These are phyloP conservation scores for Entrophospora sp. DNA, from an alignment of 192 early-diverging fungal genomes.

Conservation along the genomic window DNA sequence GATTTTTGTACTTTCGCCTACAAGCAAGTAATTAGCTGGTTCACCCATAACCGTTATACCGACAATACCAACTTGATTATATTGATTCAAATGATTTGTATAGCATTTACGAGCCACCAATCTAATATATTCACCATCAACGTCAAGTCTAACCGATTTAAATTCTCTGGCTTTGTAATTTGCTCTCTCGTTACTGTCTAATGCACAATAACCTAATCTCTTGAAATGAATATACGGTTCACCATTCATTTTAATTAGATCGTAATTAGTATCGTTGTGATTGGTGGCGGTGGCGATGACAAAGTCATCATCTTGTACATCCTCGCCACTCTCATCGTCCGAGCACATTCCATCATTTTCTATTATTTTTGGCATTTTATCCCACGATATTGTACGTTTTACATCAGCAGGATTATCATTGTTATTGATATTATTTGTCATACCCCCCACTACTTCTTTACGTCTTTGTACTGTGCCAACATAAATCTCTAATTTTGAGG, in stretches of 20 bases:
- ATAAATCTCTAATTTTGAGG: conserved; percentile 62
- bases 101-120: conserved; percentile 60
- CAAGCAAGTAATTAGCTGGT: conserved; percentile 24
- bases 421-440: background rate
- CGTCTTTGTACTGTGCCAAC: conserved; percentile 37
- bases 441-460: conserved; percentile 10
- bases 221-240: conserved; percentile 31
- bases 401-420: background rate
- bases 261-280: background rate
- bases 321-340: background rate
- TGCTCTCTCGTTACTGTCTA: conserved; percentile 53
- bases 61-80: conserved; percentile 68
- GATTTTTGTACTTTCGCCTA: conserved; percentile 15
- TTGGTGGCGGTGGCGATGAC: too few species aligned
- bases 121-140: conserved; percentile 56
- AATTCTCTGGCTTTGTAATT: conserved; percentile 62
- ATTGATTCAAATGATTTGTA: conserved; percentile 62
- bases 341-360: conserved; percentile 3
- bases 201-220: conserved; percentile 46
- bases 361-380: conserved; percentile 13
- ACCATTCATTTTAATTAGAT: conserved; percentile 6
- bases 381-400: conserved; percentile 8
- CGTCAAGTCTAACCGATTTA: conserved; percentile 67
- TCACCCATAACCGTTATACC: conserved; percentile 56
- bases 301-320: background rate